A percentile compares a stretch with the other conserved stretches of the same genome.
phyloP scores from a whole-genome alignment of 805 yeast genomes.

The Lachancea quebecensis region DNA sequence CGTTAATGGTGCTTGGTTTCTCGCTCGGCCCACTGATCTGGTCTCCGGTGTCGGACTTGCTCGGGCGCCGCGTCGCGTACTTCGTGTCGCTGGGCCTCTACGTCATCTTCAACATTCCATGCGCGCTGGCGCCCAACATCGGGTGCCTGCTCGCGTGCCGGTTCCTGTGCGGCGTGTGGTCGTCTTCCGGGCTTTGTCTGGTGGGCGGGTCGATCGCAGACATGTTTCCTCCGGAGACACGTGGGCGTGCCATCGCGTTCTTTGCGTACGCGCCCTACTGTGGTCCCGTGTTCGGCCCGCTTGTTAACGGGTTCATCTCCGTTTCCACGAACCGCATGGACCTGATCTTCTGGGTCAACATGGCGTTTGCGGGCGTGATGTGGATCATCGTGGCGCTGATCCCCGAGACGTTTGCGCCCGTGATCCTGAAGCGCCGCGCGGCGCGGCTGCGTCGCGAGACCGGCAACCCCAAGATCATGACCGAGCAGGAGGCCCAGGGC shows the following conservation, averaged over 20 bases:
- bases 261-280: constrained; percentile 90
- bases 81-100: constrained; percentile 68
- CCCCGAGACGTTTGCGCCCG: constrained; percentile 93
- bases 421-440: constrained; percentile 63
- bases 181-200: constrained; percentile 74
- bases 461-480: constrained; percentile 78
- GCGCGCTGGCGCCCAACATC: constrained; percentile 77
- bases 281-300: constrained; percentile 87
- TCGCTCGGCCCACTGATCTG: constrained; percentile 81
- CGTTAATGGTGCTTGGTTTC: constrained; percentile 85
- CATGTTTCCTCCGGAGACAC: constrained; percentile 69
- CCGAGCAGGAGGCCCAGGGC: constrained; percentile 86
- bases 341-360: constrained; percentile 79
- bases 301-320: constrained; percentile 79
- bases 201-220: constrained; percentile 93
- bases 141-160: constrained; percentile 77
- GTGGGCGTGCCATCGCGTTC: constrained; percentile 86
- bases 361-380: constrained; percentile 86
- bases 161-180: constrained; percentile 80
- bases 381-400: constrained; percentile 57
- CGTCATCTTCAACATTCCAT: constrained; percentile 76
- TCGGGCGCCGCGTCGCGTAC: constrained; percentile 82
- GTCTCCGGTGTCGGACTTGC: constrained; percentile 83
- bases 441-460: constrained; percentile 63
- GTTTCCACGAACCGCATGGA: constrained; percentile 64